Evolutionary conservation across 2,329 filamentous ascomycete genomes (phyloP), one percentile per base, ranked within the genome.

Genomic region (Apiospora phragmitis): DNA sequence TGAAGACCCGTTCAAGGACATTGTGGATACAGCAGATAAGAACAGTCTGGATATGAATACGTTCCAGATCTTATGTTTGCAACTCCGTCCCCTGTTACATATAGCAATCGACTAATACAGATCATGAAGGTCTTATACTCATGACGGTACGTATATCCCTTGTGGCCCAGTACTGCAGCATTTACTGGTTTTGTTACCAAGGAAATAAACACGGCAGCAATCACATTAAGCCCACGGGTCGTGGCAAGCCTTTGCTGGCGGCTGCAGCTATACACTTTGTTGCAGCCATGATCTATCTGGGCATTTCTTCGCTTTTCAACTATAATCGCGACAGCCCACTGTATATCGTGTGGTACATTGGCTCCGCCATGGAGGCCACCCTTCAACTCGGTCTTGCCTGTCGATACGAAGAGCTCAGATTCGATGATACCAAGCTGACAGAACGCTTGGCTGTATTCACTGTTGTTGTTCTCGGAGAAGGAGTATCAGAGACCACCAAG

Each of bases 401-500:
- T 59, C 79, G 81, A 32, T 91, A 84, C 79, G 82, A 85, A 3
- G 85, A 87, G 62, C 83, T 91, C 47, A 87, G 86, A 70, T 89
- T 92, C 76, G 86, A 88, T 71, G 83, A 87, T 70, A 92, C 89
- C 0, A 89, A 91, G 76, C 78, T 92, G 69, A 89, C 90, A 75
- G 88, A 90, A 75, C 85, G 91, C 12, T 87, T 92, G 85, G 87
- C 86, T 16, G 82, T 91, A 2, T 81, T 92, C 70, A 92, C 90
- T 0, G 83, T 92, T 66, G 91, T 92, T 72, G 89, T 92, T 69
- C 85, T 92, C 71, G 90, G 90, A 8, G 90, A 91, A 73, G 89
- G 89, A 43, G 86, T 90, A 12, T 89, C 91, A 45, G 85, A 85
- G 14, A 83, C 91, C 18, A 78, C 79, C 3, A 77, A 80, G 69